Percentiles rank a stretch among this genome's conserved stretches.
Evolutionary conservation across 208 protist genomes (phyloP).

Genomic region (Willaertia magna): DNA sequence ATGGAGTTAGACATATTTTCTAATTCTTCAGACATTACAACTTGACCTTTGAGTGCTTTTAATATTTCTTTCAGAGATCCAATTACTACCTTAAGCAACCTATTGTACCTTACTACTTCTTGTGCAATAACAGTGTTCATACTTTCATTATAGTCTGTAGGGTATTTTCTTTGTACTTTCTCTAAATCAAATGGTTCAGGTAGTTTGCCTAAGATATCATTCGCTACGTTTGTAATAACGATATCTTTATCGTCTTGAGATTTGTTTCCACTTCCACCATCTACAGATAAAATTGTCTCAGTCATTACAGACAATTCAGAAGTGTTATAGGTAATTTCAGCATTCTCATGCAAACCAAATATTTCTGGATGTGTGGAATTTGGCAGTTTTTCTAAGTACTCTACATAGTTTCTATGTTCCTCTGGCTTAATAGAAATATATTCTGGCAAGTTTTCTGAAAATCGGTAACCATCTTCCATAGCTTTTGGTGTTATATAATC

Average conservation of each 20-base stretch:
- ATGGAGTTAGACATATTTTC: conserved; percentile 79
- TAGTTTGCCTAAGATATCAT: conserved; percentile 58
- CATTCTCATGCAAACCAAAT: conserved; percentile 93
- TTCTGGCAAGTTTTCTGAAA: conserved; percentile 55
- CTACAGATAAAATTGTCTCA: conserved; percentile 29
- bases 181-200: conserved; percentile 62
- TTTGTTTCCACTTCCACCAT: conserved; percentile 1
- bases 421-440: conserved; percentile 61
- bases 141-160: conserved; percentile 85
- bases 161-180: conserved; percentile 66
- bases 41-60: conserved; percentile 86
- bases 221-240: conserved; percentile 57
- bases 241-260: neutral
- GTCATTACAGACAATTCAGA: conserved; percentile 38
- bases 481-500: conserved; percentile 69
- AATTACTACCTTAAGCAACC: conserved; percentile 63
- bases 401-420: conserved; percentile 63
- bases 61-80: conserved; percentile 58
- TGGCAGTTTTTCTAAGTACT: conserved; percentile 74
- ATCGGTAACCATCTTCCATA: conserved; percentile 71
- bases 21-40: conserved; percentile 91
- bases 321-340: conserved; percentile 82
- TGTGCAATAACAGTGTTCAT: conserved; percentile 97
- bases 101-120: conserved; percentile 89
- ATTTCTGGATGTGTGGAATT: conserved; percentile 80